Evolutionary conservation across 2,329 filamentous ascomycete genomes (phyloP).

Genomic region (Colletotrichum chlorophyti): DNA sequence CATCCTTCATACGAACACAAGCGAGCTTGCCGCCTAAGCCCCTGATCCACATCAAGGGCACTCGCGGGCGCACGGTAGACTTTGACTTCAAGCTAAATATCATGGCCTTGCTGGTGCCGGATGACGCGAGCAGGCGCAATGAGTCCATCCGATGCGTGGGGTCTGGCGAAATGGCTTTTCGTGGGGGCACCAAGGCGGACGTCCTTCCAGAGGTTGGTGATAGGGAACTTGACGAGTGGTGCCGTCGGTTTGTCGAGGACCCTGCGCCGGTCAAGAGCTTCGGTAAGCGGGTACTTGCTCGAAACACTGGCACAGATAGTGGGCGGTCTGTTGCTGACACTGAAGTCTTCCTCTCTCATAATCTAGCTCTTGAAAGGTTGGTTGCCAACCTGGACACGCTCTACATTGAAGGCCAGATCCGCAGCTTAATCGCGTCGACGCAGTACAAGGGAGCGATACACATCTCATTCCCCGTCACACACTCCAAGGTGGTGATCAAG

Average conservation of each 20-base stretch:
- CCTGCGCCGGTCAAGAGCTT: conserved; percentile 54
- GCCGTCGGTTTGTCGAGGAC: conserved; percentile 54
- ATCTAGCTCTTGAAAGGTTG: conserved; percentile 50
- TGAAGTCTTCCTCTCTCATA: too few species aligned
- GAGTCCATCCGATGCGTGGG: conserved; percentile 61
- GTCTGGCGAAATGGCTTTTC: conserved; percentile 55
- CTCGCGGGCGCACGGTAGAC: conserved; percentile 50
- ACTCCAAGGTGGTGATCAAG: conserved; percentile 55
- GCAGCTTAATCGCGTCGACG: conserved; percentile 55
- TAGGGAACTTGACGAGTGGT: conserved; percentile 56
- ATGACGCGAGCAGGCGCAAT: conserved; percentile 50
- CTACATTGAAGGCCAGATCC: conserved; percentile 62
- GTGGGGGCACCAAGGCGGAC: conserved; percentile 52
- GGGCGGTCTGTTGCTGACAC: too few species aligned
- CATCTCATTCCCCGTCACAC: conserved; percentile 57
- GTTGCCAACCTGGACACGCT: conserved; percentile 61
- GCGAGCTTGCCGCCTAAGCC: conserved; percentile 62
- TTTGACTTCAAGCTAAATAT: conserved; percentile 63
- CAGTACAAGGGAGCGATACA: conserved; percentile 57
- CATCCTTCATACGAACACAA: conserved; percentile 53
- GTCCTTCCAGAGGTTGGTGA: conserved; percentile 51
- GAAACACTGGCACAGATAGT: too few species aligned
- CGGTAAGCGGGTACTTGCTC: conserved; percentile 17
- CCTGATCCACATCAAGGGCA: conserved; percentile 56
- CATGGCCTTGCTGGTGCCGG: conserved; percentile 58